Conservation (phyloP, 331 rosid species). For the Saraca asoca region DNA sequence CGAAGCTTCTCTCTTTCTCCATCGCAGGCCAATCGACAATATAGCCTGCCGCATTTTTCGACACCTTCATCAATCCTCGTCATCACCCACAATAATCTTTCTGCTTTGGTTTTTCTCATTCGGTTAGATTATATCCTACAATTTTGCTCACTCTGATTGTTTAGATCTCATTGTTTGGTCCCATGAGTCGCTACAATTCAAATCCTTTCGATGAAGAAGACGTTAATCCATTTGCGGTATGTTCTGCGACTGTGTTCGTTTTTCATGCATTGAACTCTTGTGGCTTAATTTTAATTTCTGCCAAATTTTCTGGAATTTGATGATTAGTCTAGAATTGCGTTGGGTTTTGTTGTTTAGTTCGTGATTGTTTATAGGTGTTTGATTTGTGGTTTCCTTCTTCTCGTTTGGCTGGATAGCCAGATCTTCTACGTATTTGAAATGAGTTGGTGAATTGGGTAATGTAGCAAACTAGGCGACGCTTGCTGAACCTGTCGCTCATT, state of each 20-base stretch:
- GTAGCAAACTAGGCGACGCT: slow-evolving; percentile 13
- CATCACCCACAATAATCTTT: neutral
- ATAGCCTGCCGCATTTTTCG: slow-evolving; percentile 12
- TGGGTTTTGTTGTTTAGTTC: neutral
- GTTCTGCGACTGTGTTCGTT: slow-evolving; percentile 13
- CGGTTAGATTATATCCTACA: slow-evolving; percentile 6
- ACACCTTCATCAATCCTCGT: slow-evolving; percentile 7
- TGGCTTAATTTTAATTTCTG: neutral
- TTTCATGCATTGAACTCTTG: neutral
- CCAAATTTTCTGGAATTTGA: neutral
- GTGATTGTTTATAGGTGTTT: neutral
- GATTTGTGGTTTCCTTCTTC: slow-evolving; percentile 6
- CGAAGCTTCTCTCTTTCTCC: slow-evolving; percentile 17
- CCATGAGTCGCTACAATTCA: slow-evolving; percentile 67
- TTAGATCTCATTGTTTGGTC: slow-evolving; percentile 40
- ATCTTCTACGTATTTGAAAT: neutral
- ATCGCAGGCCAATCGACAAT: neutral
- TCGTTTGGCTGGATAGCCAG: slow-evolving; percentile 2
- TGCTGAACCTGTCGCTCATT: neutral
- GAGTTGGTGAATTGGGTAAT: slow-evolving; percentile 26
- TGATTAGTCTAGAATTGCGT: neutral
- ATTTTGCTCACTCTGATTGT: slow-evolving; percentile 1
- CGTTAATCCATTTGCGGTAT: slow-evolving; percentile 88
- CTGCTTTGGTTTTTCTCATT: neutral
- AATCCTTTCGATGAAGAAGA: slow-evolving; percentile 85